Conservation (phyloP, 768 basidiomycete genomes). For the Rhodosporidiobolus sp. region DNA sequence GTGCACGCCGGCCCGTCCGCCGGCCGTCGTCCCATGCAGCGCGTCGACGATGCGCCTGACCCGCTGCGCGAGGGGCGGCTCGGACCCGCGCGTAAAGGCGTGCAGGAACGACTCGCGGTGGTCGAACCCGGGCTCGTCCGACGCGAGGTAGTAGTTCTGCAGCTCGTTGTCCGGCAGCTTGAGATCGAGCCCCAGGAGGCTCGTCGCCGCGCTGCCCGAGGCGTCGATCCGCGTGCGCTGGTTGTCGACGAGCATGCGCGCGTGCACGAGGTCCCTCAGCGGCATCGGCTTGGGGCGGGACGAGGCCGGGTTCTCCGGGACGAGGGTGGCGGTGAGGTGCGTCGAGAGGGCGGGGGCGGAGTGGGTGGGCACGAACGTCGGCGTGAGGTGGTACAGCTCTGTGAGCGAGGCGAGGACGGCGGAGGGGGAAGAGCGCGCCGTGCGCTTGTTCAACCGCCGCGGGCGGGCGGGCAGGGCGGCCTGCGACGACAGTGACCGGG, state of each 20-base stretch:
- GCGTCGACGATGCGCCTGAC: conserved; percentile 16
- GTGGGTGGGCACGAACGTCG: conserved; percentile 27
- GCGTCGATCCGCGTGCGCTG: conserved; percentile 19
- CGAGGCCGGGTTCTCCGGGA: neutral
- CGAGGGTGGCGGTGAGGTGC: conserved; percentile 4
- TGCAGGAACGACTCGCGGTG: conserved; percentile 12
- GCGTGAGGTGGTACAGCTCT: conserved; percentile 31
- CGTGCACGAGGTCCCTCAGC: conserved; percentile 12
- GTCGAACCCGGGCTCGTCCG: conserved; percentile 3
- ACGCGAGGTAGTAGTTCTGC: neutral
- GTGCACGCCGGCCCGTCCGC: conserved; percentile 18
- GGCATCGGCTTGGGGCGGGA: conserved; percentile 9
- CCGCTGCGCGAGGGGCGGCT: conserved; percentile 18
- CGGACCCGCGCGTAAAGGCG: neutral
- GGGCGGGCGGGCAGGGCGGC: neutral
- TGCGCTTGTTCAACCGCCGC: conserved; percentile 12
- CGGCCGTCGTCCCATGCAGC: conserved; percentile 29
- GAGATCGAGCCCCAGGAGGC: conserved; percentile 5
- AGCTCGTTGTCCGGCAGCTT: neutral
- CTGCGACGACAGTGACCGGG: neutral
- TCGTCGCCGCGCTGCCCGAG: neutral
- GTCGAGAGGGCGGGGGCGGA: neutral
- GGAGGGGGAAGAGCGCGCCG: neutral
- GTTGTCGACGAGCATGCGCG: conserved; percentile 5
- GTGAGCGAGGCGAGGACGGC: conserved; percentile 10